These are phyloP conservation scores for Termitomyces titanicus DNA, from an alignment of 768 basidiomycete species.

Conservation along the genomic window DNA sequence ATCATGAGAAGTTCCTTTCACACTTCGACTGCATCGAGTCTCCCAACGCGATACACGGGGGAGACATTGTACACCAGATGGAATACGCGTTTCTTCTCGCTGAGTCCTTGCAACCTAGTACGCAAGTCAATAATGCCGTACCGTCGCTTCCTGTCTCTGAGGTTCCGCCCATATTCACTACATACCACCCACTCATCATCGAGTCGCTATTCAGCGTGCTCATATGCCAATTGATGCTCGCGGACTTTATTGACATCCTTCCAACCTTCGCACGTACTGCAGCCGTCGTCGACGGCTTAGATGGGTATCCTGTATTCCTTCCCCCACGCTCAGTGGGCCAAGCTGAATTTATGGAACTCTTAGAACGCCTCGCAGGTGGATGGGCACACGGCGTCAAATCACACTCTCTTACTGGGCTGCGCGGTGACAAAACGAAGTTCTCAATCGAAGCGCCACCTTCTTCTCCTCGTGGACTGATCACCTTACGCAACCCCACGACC, in stretches of 20 bases:
- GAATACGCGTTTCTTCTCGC: slow-evolving; percentile 69
- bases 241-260: slow-evolving; percentile 62
- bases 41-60: slow-evolving; percentile 27
- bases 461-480: slow-evolving; percentile 2
- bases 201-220: slow-evolving; percentile 84
- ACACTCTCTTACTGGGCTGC: slow-evolving; percentile 40
- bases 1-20: slow-evolving; percentile 79
- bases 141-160: slow-evolving; percentile 35
- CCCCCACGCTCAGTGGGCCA: slow-evolving; percentile 88
- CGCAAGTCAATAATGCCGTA: slow-evolving; percentile 26
- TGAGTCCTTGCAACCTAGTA: slow-evolving; percentile 65
- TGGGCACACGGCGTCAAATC: slow-evolving; percentile 68
- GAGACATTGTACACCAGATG: slow-evolving; percentile 48
- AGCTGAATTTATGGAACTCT: slow-evolving; percentile 82
- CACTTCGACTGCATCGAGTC: slow-evolving; percentile 78
- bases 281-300: slow-evolving; percentile 71
- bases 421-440: slow-evolving; percentile 12
- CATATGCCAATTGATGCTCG: slow-evolving; percentile 72
- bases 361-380: slow-evolving; percentile 75
- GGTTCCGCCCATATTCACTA: slow-evolving; percentile 68
- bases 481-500: not conserved
- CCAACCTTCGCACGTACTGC: slow-evolving; percentile 66
- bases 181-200: slow-evolving; percentile 87
- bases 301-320: slow-evolving; percentile 86
- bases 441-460: slow-evolving; percentile 10